Base-by-base conservation (phyloP, 2,329 filamentous ascomycete species). In the Pochonia chlamydosporia region DNA sequence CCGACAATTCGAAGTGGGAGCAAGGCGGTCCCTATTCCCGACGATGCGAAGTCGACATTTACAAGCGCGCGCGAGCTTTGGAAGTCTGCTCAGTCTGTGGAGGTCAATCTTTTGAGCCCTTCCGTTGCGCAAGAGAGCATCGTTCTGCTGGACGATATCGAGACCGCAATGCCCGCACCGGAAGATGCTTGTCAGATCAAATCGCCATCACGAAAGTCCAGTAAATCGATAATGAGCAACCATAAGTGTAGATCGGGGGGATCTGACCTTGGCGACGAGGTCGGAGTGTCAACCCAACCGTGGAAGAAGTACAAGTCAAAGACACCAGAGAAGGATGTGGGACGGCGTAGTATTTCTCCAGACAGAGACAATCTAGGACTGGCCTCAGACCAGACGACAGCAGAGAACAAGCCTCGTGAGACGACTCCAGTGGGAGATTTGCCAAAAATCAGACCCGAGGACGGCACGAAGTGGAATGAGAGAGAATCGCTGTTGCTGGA, bases 51-150 rank as follows among this genome's bases (percentile, higher is more conserved):
- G 14, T 58, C 55, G 10, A 61, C 64, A 0, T 76, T 76, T 45
- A 69, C 69, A 3, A 73, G 64, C 49, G 70, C 73, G 23, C 61
- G 69, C 10, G 64, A 57, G 20, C 52, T 73, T 4, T 64, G 65
- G 55, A 56, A 58, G 43, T 55, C 63, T 9, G 63, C 61, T 5
- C 62, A 66, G 35, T 56, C 60, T 14, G 31, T 24, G 4, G 37
- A 46, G 13, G 43, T 50, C 20, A 52, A 20, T 35, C 40, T 46
- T 16, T 43, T 25, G 24, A 41, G 35, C 14, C 39, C 33, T 8
- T 13, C 36, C 18, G 28, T 21, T 18, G n/a, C 31, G 18, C 13
- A 30, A 20, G 4, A 39, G 7, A 39, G 23, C 8, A 20, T 39
- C 18, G 41, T 41, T n/a, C 30, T 44, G 8, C 24, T 48, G 21